Base-by-base conservation (phyloP, 805 yeast species). In the Schwanniomyces occidentalis region DNA sequence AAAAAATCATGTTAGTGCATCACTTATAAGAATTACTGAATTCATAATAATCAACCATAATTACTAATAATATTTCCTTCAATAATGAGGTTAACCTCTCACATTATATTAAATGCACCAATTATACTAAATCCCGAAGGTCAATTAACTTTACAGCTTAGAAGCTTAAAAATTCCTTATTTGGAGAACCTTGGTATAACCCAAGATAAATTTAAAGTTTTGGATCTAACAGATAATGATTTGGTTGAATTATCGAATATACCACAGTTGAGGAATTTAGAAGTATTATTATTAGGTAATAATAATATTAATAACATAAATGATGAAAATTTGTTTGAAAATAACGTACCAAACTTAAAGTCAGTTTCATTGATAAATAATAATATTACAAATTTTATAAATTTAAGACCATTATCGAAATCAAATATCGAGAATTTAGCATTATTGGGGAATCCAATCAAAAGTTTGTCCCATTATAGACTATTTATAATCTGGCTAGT, bases 181-280 rank as follows among this genome's bases (percentile, higher is more conserved):
- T 50, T 69, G 20, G 73, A 68, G 36, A 65, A 62, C 36, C 51
- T 68, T 16, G 60, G 59, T 6, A 44, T 48, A 24, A 51, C 63
- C 8, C 48, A 53, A 24, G 57, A 59, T 38, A 47, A 46, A 27
- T 61, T 60, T 53, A 81, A 71, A 40, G 76, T 71, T 10, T 58
- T 91, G 3, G 97, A 91, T 54, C 52, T 91, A 20, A 77, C 91
- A 1, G 81, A 83, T 50, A 91, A 91, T 58, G 82, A 77, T 21
- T 60, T 91, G n/a, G 58, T 70, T 1, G 68, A 66, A 2, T 45
- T 91, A 5, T 69, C 73, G 10, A 68, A 64, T 49, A 66, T 75
- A 23, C 86, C 82, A 0, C 49, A 39, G 14, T 51, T 73, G 25
- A 32, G 35, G 20, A 71, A 69, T 24, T 49, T 75, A 32, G 69